Conservation (phyloP, 2,329 filamentous ascomycete genomes). For the Xylaria sp. region DNA sequence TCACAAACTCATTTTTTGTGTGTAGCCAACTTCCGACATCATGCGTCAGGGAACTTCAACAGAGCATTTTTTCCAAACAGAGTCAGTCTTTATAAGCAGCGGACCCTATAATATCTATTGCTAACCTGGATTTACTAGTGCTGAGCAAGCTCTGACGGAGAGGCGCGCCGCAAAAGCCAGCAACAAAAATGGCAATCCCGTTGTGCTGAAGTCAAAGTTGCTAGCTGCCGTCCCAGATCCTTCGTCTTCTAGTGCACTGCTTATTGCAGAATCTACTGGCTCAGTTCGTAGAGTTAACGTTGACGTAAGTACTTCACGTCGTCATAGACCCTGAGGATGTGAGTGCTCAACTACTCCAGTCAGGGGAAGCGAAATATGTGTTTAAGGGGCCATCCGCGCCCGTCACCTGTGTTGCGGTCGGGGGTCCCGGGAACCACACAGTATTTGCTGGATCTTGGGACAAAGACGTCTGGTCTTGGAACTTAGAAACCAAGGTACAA, state of each 20-base stretch:
- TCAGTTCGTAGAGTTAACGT: slow-evolving; percentile 77
- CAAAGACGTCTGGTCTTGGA: slow-evolving; percentile 89
- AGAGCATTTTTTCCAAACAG: slow-evolving; percentile 91
- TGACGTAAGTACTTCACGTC: slow-evolving; percentile 65
- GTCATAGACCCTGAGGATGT: background rate
- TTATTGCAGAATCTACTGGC: slow-evolving; percentile 89
- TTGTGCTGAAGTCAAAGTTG: slow-evolving; percentile 85
- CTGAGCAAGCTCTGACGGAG: slow-evolving; percentile 58
- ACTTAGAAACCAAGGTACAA: slow-evolving; percentile 65
- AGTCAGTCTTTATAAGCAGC: slow-evolving; percentile 63
- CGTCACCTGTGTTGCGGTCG: slow-evolving; percentile 78
- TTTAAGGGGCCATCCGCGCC: slow-evolving; percentile 84
- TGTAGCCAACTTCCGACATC: slow-evolving; percentile 37
- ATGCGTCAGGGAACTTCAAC: slow-evolving; percentile 74
- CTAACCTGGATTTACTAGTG: slow-evolving; percentile 58
- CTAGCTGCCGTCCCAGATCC: slow-evolving; percentile 78
- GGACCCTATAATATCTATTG: slow-evolving; percentile 38
- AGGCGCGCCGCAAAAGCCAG: slow-evolving; percentile 75
- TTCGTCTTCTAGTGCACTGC: slow-evolving; percentile 67
- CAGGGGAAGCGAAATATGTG: slow-evolving; percentile 55
- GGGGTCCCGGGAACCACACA: slow-evolving; percentile 63
- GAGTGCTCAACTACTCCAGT: slow-evolving; percentile 47
- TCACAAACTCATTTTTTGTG: background rate
- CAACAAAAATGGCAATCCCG: slow-evolving; percentile 85
- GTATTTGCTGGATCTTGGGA: slow-evolving; percentile 95